phyloP scores from a whole-genome alignment of 345 rosid genomes.

The Xanthoceras sorbifolium region DNA sequence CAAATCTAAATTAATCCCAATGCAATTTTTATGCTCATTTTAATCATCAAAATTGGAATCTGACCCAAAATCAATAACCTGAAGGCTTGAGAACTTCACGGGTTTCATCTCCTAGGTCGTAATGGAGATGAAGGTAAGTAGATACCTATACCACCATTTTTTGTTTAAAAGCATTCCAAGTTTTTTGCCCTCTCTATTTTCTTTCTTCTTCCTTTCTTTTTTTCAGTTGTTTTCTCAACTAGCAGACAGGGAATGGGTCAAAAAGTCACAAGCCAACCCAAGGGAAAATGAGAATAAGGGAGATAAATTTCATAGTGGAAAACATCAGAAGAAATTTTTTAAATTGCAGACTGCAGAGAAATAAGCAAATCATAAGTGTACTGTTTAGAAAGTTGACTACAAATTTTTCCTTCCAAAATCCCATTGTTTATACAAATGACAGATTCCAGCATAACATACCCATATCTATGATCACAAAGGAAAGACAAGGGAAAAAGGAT shows the following conservation, averaged over 20 bases:
- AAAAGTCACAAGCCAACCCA: not conserved
- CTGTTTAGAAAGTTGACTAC: not conserved
- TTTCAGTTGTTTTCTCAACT: not conserved
- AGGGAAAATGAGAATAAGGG: not conserved
- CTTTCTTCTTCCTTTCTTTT: not conserved
- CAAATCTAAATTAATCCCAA: constrained; percentile 32
- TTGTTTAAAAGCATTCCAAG: not conserved
- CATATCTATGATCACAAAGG: not conserved
- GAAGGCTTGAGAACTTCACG: constrained; percentile 30
- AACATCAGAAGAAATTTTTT: not conserved
- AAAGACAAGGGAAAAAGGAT: not conserved
- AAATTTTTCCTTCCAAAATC: not conserved
- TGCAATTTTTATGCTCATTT: constrained; percentile 29
- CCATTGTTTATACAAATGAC: not conserved
- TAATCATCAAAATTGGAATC: constrained; percentile 33
- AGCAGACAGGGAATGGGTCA: not conserved
- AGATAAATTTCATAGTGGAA: not conserved
- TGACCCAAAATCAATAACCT: constrained; percentile 45
- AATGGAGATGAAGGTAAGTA: not conserved
- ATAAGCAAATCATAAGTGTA: not conserved
- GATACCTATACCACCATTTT: not conserved
- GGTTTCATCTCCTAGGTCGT: not conserved
- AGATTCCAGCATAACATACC: not conserved
- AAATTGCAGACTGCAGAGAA: not conserved
- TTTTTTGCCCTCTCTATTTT: not conserved